Conservation (phyloP, 257 asterid species). For the Ilex asprella region DNA sequence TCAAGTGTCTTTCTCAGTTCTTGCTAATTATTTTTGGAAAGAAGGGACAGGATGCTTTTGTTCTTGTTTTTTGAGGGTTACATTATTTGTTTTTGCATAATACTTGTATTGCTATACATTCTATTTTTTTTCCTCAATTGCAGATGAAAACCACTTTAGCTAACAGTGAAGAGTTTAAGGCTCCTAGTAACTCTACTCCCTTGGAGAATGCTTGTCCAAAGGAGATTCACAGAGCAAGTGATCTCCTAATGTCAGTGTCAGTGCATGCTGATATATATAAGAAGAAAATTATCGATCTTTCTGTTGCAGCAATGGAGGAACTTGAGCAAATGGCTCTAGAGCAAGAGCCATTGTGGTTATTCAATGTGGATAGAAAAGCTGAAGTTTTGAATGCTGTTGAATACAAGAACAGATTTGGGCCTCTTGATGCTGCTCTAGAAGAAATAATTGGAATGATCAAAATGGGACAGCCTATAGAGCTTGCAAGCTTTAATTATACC, state of each 20-base stretch:
- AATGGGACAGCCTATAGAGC: slow-evolving; percentile 20
- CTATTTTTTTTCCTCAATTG: too few species aligned
- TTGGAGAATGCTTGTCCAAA: not conserved
- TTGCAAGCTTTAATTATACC: slow-evolving; percentile 18
- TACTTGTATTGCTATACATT: too few species aligned
- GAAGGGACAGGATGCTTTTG: too few species aligned
- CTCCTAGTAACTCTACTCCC: too few species aligned
- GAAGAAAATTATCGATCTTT: slow-evolving; percentile 30
- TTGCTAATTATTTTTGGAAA: too few species aligned
- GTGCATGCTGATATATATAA: slow-evolving; percentile 26
- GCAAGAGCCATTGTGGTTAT: slow-evolving; percentile 39
- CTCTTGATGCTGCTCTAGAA: slow-evolving; percentile 39
- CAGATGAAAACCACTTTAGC: too few species aligned
- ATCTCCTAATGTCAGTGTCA: slow-evolving; percentile 48
- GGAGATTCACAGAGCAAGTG: slow-evolving; percentile 28
- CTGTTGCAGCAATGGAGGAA: slow-evolving; percentile 39
- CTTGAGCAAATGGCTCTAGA: slow-evolving; percentile 29
- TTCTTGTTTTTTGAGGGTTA: too few species aligned
- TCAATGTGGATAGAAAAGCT: slow-evolving; percentile 18
- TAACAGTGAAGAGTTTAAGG: too few species aligned
- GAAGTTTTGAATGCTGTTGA: slow-evolving; percentile 36
- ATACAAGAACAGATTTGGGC: slow-evolving; percentile 32
- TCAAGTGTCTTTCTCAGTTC: too few species aligned
- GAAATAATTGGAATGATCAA: slow-evolving; percentile 33
- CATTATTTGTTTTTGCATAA: too few species aligned